Conservation (phyloP, 805 yeast species). For the Soucietia sequanensis region DNA sequence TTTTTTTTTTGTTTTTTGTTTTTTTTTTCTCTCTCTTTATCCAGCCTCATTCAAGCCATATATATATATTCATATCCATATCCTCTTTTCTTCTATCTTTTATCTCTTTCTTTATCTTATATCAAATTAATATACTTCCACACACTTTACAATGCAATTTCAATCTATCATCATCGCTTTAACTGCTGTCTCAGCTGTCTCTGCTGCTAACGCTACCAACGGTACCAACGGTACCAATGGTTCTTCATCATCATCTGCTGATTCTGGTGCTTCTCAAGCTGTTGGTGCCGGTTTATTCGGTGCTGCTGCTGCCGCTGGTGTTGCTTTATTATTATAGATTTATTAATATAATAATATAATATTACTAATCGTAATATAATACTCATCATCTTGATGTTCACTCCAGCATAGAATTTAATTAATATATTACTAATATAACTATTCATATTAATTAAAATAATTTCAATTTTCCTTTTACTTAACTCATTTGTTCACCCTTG, state of each 20-base stretch:
- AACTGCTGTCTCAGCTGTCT: slow-evolving; percentile 36
- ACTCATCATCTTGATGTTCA: too few species aligned
- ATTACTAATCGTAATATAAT: too few species aligned
- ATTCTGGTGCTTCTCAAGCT: slow-evolving; percentile 18
- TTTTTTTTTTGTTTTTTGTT: not conserved
- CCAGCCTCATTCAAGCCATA: not conserved
- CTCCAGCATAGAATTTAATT: too few species aligned
- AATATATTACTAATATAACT: too few species aligned
- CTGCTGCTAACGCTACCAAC: slow-evolving; percentile 32
- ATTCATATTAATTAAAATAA: too few species aligned
- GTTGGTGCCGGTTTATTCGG: slow-evolving; percentile 32
- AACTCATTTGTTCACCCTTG: too few species aligned
- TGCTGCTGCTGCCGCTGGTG: slow-evolving; percentile 34
- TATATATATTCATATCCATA: not conserved
- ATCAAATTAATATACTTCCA: too few species aligned
- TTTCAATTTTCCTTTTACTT: too few species aligned
- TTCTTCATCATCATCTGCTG: slow-evolving; percentile 14
- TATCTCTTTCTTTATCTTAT: too few species aligned
- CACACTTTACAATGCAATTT: slow-evolving; percentile 35
- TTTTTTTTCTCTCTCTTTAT: slow-evolving; percentile 1
- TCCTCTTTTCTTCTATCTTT: not conserved
- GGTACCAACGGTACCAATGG: slow-evolving; percentile 21
- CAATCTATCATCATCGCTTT: slow-evolving; percentile 35
- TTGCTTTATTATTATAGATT: slow-evolving; percentile 40
- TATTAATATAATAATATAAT: too few species aligned